phyloP scores from a whole-genome alignment of 345 rosid genomes.

The Hypericum androsaemum region DNA sequence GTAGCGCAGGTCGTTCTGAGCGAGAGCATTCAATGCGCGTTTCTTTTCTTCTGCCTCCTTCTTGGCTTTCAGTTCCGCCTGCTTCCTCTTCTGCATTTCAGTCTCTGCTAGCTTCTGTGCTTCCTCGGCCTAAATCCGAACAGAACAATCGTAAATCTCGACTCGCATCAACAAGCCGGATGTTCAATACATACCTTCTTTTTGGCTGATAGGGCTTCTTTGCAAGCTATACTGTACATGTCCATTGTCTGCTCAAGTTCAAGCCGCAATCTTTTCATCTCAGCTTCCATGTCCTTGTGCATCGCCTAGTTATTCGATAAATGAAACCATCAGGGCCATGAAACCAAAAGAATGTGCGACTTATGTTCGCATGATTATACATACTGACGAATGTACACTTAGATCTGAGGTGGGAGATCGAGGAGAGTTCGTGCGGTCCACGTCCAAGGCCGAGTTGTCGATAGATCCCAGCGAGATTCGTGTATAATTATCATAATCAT shows the following conservation, averaged over 20 bases:
- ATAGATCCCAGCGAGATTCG: slow-evolving; percentile 22
- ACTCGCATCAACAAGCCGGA: slow-evolving; percentile 63
- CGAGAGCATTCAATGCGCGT: slow-evolving; percentile 54
- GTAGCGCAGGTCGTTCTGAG: slow-evolving; percentile 49
- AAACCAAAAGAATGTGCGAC: not conserved
- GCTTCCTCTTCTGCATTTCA: slow-evolving; percentile 56
- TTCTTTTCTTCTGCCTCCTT: slow-evolving; percentile 60
- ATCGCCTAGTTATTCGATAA: slow-evolving; percentile 2
- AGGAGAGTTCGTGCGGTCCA: slow-evolving; percentile 17
- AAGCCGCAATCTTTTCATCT: slow-evolving; percentile 77
- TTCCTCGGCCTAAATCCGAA: slow-evolving; percentile 73
- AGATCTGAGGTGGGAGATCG: slow-evolving; percentile 25
- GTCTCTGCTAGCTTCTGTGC: slow-evolving; percentile 58
- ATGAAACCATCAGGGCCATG: not conserved
- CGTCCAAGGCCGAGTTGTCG: slow-evolving; percentile 26
- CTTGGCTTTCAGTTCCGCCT: slow-evolving; percentile 65
- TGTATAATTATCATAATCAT: slow-evolving; percentile 23
- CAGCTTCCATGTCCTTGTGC: slow-evolving; percentile 67
- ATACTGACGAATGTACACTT: slow-evolving; percentile 28
- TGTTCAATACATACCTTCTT: slow-evolving; percentile 37
- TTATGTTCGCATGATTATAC: slow-evolving; percentile 1
- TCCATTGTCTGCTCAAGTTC: slow-evolving; percentile 91
- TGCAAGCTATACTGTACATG: slow-evolving; percentile 83
- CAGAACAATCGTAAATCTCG: slow-evolving; percentile 60
- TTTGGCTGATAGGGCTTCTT: slow-evolving; percentile 80